phyloP scores from a whole-genome alignment of 2,329 filamentous ascomycete genomes.

The Pseudonectria buxi region DNA sequence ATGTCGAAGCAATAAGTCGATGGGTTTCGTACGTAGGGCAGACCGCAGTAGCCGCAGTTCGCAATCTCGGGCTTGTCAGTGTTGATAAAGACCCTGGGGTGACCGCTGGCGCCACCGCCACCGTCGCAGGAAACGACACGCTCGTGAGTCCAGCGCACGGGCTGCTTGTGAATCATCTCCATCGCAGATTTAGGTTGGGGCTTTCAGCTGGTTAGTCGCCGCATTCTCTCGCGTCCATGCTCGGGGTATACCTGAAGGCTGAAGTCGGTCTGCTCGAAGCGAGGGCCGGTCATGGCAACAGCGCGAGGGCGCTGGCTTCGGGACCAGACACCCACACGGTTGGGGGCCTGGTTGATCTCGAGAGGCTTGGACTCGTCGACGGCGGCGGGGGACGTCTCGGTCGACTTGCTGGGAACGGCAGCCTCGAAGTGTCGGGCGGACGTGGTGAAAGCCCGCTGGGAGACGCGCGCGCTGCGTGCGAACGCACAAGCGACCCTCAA shows the following conservation, averaged over 20 bases:
- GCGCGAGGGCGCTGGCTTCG: slow-evolving; percentile 74
- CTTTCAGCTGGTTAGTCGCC: slow-evolving; percentile 40
- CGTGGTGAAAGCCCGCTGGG: slow-evolving; percentile 41
- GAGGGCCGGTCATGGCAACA: slow-evolving; percentile 83
- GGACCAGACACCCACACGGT: slow-evolving; percentile 76
- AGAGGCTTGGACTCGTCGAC: slow-evolving; percentile 36
- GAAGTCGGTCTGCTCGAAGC: slow-evolving; percentile 97
- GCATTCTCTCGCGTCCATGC: slow-evolving; percentile 4
- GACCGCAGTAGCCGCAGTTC: slow-evolving; percentile 84
- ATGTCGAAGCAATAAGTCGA: background rate
- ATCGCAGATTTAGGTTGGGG: slow-evolving; percentile 86
- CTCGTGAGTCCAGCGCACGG: slow-evolving; percentile 84
- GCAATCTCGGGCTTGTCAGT: slow-evolving; percentile 93
- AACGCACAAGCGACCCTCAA: slow-evolving; percentile 39
- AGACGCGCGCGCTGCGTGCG: slow-evolving; percentile 37
- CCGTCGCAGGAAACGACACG: slow-evolving; percentile 82
- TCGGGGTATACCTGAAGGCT: slow-evolving; percentile 66
- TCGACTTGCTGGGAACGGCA: slow-evolving; percentile 32
- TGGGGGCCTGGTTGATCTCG: slow-evolving; percentile 72
- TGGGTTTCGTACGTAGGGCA: slow-evolving; percentile 72
- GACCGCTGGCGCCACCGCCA: slow-evolving; percentile 81
- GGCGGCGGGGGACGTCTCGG: slow-evolving; percentile 36
- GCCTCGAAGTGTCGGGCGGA: slow-evolving; percentile 43
- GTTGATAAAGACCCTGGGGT: slow-evolving; percentile 96
- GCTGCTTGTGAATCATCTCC: slow-evolving; percentile 91